A percentile compares a stretch with the other conserved stretches of the same genome.
These are phyloP conservation scores for Amaranthus cruentus DNA, from an alignment of 148 eudicot genomes.

Conservation along the genomic window DNA sequence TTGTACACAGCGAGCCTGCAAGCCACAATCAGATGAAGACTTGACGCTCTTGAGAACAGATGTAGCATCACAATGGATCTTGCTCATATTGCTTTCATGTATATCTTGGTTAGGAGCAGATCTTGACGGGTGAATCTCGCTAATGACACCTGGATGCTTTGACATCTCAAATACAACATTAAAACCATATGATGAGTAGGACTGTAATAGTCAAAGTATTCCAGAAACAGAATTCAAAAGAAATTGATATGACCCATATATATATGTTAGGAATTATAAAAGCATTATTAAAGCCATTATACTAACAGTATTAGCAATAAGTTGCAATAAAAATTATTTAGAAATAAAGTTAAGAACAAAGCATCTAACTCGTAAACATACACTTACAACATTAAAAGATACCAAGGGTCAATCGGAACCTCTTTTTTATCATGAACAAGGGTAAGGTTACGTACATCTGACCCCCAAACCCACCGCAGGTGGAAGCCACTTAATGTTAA, in stretches of 20 bases:
- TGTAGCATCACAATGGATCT: constrained; percentile 21
- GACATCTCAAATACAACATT: constrained; percentile 26
- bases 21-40: constrained; percentile 21
- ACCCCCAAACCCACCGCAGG: too few relatives aligned
- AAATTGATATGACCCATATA: neutral
- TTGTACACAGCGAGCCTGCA: constrained; percentile 22
- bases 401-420: neutral
- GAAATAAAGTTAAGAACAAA: neutral
- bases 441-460: too few relatives aligned
- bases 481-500: too few relatives aligned
- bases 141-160: constrained; percentile 23
- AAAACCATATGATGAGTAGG: constrained; percentile 14
- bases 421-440: too few relatives aligned
- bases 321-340: neutral
- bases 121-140: constrained; percentile 21
- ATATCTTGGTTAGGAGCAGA: constrained; percentile 26
- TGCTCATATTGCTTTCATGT: constrained; percentile 17
- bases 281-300: neutral
- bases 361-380: neutral
- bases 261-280: neutral
- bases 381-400: neutral
- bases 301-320: neutral
- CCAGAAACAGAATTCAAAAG: neutral
- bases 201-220: neutral
- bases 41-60: constrained; percentile 25